These are phyloP conservation scores for Starmerella ratchasimensis DNA, from an alignment of 805 yeast genomes.

Conservation along the genomic window DNA sequence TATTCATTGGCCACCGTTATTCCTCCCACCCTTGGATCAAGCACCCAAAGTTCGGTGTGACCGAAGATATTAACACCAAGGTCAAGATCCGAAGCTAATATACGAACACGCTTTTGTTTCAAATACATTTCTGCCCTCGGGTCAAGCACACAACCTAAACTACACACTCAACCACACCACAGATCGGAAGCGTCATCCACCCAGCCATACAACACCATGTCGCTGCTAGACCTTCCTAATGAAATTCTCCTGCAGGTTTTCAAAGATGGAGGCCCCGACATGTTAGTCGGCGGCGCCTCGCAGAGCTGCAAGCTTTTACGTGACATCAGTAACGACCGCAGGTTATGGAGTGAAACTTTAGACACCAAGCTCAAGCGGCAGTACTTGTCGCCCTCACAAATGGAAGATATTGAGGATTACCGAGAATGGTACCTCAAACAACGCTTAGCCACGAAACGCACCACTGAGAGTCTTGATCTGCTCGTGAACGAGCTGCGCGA, in stretches of 20 bases:
- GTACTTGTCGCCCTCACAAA: constrained; percentile 10
- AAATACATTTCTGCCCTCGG: no score
- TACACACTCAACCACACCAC: no score
- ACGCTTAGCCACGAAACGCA: constrained; percentile 4
- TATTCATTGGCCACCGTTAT: no score
- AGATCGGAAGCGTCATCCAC: no score
- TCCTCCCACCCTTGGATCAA: no score
- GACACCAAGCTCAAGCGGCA: constrained; percentile 7
- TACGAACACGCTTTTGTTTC: no score
- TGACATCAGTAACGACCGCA: constrained; percentile 15
- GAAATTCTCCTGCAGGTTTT: constrained; percentile 16
- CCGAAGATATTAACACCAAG: no score
- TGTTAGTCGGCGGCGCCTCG: constrained; percentile 15
- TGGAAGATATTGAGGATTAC: constrained; percentile 9
- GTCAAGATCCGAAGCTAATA: no score
- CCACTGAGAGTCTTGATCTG: constrained; percentile 12
- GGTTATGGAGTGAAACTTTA: constrained; percentile 16
- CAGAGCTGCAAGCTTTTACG: constrained; percentile 15
- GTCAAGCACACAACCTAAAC: no score
- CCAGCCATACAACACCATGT: constrained; percentile 5
- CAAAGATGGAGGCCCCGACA: constrained; percentile 14
- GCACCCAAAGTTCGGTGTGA: no score
- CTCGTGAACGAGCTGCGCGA: constrained; percentile 19
- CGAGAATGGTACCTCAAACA: constrained; percentile 16
- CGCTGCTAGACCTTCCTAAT: constrained; percentile 13